Percentiles rank a stretch among this genome's conserved stretches.
phyloP scores from a whole-genome alignment of 768 basidiomycete species.

The Tulasnella sp. region DNA sequence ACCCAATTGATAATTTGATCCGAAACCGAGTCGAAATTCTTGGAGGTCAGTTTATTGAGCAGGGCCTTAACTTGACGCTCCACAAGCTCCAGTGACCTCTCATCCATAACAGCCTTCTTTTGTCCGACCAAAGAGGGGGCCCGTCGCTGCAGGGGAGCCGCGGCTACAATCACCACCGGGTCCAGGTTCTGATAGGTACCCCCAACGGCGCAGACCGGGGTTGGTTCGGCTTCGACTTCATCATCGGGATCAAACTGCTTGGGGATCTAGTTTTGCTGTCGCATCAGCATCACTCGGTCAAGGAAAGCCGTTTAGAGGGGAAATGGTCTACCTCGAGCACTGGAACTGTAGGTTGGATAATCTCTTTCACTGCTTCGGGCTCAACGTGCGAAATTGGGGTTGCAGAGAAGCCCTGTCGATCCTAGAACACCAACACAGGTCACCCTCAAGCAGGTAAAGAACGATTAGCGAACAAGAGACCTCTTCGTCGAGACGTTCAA shows the following conservation, averaged over 20 bases:
- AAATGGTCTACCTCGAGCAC: not conserved
- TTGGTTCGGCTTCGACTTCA: not conserved
- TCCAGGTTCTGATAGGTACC: not conserved
- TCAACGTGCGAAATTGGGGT: not conserved
- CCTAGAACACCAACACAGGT: not conserved
- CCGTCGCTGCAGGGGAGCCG: constrained; percentile 86
- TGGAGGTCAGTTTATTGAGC: constrained; percentile 55
- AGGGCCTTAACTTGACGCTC: constrained; percentile 55
- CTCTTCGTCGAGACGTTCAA: not conserved
- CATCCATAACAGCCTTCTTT: not conserved
- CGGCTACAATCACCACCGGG: constrained; percentile 70
- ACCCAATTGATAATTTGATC: constrained; percentile 54
- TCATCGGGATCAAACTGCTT: too few relatives aligned
- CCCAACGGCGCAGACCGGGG: not conserved
- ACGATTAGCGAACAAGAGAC: not conserved
- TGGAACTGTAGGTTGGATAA: too few relatives aligned
- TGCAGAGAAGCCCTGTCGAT: not conserved
- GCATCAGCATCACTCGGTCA: not conserved
- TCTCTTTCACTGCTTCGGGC: too few relatives aligned
- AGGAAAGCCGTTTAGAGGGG: not conserved
- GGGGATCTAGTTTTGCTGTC: not conserved
- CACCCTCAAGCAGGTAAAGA: not conserved
- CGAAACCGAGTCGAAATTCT: constrained; percentile 53
- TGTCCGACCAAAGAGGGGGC: constrained; percentile 49
- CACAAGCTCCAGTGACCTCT: constrained; percentile 45